A percentile compares a stretch with the other conserved stretches of the same genome.
Conservation (phyloP, 306 rosid species). For the Cicer yamashitae region DNA sequence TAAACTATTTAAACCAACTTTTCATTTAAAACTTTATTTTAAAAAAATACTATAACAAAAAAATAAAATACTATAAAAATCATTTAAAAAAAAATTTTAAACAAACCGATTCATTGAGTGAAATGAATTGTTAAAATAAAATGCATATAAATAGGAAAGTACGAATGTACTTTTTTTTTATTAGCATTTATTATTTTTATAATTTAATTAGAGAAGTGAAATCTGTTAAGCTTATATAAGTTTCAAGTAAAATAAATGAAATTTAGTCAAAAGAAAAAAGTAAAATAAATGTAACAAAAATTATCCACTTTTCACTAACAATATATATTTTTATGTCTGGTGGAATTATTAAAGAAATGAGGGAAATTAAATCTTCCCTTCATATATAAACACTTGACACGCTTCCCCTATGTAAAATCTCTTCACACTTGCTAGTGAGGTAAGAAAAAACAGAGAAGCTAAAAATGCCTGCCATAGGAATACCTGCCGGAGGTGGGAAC, state of each 20-base stretch:
- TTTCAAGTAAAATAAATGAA: too few species aligned
- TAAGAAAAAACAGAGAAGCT: background rate
- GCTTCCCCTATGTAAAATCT: background rate
- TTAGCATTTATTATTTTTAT: too few species aligned
- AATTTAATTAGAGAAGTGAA: too few species aligned
- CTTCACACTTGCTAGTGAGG: background rate
- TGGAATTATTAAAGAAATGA: background rate
- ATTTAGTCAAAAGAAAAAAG: too few species aligned
- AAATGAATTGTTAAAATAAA: background rate
- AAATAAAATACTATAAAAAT: too few species aligned
- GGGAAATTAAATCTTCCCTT: background rate
- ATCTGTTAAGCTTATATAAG: too few species aligned
- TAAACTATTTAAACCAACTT: too few species aligned
- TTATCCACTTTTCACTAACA: background rate
- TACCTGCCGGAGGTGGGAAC: conserved; percentile 36
- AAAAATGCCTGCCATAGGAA: conserved; percentile 75
- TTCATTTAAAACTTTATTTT: too few species aligned
- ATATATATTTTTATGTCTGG: conserved; percentile 34
- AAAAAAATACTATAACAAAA: too few species aligned
- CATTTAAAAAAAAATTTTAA: too few species aligned
- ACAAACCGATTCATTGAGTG: too few species aligned
- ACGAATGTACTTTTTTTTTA: background rate
- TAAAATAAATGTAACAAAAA: too few species aligned
- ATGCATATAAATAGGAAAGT: background rate
- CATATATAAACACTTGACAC: conserved; percentile 35